Conservation (phyloP, 1,284 basidiomycete genomes). For the Ustilago esculenta region DNA sequence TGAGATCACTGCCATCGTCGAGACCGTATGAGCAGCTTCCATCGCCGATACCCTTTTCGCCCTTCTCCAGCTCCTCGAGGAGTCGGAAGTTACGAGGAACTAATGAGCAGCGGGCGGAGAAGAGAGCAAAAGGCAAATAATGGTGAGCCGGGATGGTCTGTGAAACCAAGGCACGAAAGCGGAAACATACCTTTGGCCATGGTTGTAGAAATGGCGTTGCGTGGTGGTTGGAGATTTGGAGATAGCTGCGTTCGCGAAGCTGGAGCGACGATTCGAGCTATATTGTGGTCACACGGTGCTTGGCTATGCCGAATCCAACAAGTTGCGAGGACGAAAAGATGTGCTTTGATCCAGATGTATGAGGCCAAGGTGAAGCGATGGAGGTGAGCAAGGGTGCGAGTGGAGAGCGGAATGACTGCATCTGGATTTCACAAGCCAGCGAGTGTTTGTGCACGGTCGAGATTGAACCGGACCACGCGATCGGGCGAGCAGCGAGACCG, state of each 20-base stretch:
- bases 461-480: neutral
- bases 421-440: neutral
- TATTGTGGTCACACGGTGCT: too few relatives aligned
- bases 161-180: neutral
- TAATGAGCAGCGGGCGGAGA: conserved; percentile 69
- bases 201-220: neutral
- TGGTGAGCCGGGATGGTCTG: neutral
- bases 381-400: too few relatives aligned
- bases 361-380: too few relatives aligned
- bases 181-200: conserved; percentile 34
- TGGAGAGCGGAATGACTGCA: neutral
- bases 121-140: neutral
- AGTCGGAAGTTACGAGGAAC: conserved; percentile 96
- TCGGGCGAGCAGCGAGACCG: neutral
- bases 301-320: too few relatives aligned
- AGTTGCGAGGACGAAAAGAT: too few relatives aligned
- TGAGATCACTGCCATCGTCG: conserved; percentile 63
- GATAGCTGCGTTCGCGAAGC: too few relatives aligned
- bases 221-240: too few relatives aligned
- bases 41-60: conserved; percentile 98
- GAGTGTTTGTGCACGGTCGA: conserved; percentile 2
- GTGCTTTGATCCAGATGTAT: too few relatives aligned
- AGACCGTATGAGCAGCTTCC: conserved; percentile 92
- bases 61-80: conserved; percentile 91
- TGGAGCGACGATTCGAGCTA: too few relatives aligned